Base-by-base conservation (phyloP, 2,329 filamentous ascomycete genomes). In the Exophiala dermatitidis region DNA sequence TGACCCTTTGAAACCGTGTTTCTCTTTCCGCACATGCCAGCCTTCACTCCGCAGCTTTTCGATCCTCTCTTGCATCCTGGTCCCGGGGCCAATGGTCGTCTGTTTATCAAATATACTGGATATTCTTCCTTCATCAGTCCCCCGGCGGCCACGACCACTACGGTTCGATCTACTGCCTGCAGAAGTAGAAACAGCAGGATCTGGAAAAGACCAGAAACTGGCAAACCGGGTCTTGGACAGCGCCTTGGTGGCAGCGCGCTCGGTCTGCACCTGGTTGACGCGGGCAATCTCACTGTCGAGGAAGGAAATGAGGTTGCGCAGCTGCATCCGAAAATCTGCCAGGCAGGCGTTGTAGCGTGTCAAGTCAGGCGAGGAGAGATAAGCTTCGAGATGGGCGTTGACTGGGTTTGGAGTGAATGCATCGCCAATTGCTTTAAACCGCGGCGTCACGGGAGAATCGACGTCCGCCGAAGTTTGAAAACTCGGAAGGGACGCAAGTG, bases 21-120 rank as follows among this genome's bases (percentile, higher is more conserved):
- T 51, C 41, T 63, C 61, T 41, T 63, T 63, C 10, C 52, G 50
- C 5, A 63, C 61, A 7, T 32, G 34, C 59, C 59, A 63, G 3
- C 55, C 58, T 26, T 52, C 46, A 7, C 9, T 33, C 30, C 55
- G 52, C 38, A 63, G 47, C 37, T 37, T 55, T 28, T 57, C 54
- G 34, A 63, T 59, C 31, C 60, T 50, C 48, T 58, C 58, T 46
- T 50, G 19, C 19, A 1, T 43, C 34, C 46, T 50, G 19, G 49
- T 9, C 29, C 26, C 32, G 36, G 42, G 48, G 10, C 37, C 12
- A 19, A 19, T 19, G 19, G 19, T 19, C 19, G 19, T 19, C 19
- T 19, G 19, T 19, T 19, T 2, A 19, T 19, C 19, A 19, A 2
- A 2, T 19, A 19, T 19, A 19, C 19, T 19, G 19, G 19, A 19